Evolutionary conservation across 306 rosid species (phyloP).

Genomic region (Senna siamea): DNA sequence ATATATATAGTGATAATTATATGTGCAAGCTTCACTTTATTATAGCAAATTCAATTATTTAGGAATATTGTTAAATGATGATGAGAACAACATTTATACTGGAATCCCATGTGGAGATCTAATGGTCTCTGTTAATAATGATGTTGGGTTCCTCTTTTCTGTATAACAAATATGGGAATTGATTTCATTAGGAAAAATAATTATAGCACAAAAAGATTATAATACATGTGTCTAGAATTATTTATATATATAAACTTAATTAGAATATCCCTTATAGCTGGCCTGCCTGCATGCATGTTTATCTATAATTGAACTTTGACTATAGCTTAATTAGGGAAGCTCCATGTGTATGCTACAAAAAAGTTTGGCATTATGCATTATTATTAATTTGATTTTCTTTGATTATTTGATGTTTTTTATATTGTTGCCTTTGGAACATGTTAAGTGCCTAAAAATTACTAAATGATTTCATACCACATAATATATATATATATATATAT

Average conservation of each 20-base stretch:
- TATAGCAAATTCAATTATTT: too few relatives aligned
- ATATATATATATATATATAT: too few relatives aligned
- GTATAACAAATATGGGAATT: neutral
- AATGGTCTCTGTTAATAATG: slow-evolving; percentile 27
- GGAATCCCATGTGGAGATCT: slow-evolving; percentile 29
- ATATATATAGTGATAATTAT: neutral
- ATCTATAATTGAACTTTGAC: slow-evolving; percentile 9
- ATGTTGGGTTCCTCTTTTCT: slow-evolving; percentile 25
- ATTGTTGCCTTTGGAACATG: neutral
- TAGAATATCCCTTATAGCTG: slow-evolving; percentile 33
- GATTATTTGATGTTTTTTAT: neutral
- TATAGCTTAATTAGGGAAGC: neutral
- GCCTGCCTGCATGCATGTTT: slow-evolving; percentile 18
- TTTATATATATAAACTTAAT: neutral
- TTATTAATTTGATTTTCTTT: neutral
- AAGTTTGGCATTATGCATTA: slow-evolving; percentile 7
- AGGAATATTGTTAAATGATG: slow-evolving; percentile 20
- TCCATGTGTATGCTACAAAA: slow-evolving; percentile 5
- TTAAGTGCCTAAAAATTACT: neutral
- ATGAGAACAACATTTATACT: slow-evolving; percentile 26
- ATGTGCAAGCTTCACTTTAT: too few relatives aligned
- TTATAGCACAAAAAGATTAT: slow-evolving; percentile 21
- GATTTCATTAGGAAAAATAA: slow-evolving; percentile 4
- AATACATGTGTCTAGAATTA: slow-evolving; percentile 26
- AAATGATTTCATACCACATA: too few relatives aligned